Base-by-base conservation (phyloP, 1,284 basidiomycete species). In the Microbotryomycetes sp. region DNA sequence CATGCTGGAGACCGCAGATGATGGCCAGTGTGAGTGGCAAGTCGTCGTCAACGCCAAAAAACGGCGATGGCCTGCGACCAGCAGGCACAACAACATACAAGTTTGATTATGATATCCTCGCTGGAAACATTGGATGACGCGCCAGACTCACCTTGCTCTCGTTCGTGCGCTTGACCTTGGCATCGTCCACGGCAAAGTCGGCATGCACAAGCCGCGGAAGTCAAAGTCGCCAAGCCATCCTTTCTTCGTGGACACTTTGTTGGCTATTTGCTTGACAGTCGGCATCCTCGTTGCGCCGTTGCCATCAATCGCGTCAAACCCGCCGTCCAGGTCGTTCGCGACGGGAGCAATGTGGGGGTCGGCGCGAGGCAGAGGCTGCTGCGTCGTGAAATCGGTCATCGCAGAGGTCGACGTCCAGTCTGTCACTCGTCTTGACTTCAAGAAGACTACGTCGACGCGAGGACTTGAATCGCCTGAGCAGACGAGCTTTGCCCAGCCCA, bases 21-120 rank as follows among this genome's bases (percentile, higher is more conserved):
- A 87, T 81, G 0, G 86, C 85, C 6, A 89, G 79, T 1, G 85
- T 67, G 29, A 88, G 77, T 1, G 87, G 88, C 4, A 89, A 75
- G 15, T 87, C 82, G 30, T 80, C 81, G 54, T 88, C 80, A 5
- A 89, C 76, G 1, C 82, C 81, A 67, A 88, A 89, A 75, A 89
- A 89, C 0, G 87, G 86, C 1, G 87, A 83, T 23, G 76, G 72
- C 5, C 72, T 70, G 4, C 77, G 76, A 4, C 72, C 66, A 56
- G 70, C 76, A 11, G 18, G 5, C 15, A 26, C 21, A 48, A n/a
- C 18, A 18, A 13, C n/a, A 26, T 1, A 23, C n/a, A 48, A 26
- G 21, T 11, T 26, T 26, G 57, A 23, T 26, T 4, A 18, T 53
- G 57, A 29, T 57, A 54, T 48, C 72, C 75, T 67, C 31, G 68